Percentiles rank a stretch among this genome's conserved stretches.
Conservation (phyloP, 306 rosid genomes). For the Glycine latifolia region DNA sequence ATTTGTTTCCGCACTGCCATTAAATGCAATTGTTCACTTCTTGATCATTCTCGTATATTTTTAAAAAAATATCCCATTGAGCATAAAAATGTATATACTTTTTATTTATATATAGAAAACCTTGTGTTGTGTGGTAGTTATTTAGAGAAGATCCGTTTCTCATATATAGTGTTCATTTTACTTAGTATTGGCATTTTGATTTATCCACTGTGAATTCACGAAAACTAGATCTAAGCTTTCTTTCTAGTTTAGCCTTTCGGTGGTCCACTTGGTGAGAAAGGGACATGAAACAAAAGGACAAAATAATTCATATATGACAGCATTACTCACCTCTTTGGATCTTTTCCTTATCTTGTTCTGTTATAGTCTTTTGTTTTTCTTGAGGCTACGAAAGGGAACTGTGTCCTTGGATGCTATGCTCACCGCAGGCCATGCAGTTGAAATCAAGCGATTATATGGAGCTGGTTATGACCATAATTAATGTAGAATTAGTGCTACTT, state of each 20-base stretch:
- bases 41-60: background rate
- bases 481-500: background rate
- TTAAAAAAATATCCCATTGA: background rate
- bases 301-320: conserved; percentile 51
- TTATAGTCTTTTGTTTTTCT: conserved; percentile 35
- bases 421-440: background rate
- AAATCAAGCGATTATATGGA: conserved; percentile 16
- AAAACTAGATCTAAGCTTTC: conserved; percentile 19
- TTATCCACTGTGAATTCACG: conserved; percentile 48
- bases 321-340: conserved; percentile 27
- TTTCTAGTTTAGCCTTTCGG: conserved; percentile 45
- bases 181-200: conserved; percentile 9
- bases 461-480: background rate
- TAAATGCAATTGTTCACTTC: background rate
- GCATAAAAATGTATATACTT: background rate
- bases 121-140: background rate
- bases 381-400: background rate
- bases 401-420: conserved; percentile 56
- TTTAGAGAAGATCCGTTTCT: conserved; percentile 25
- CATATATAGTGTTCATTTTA: background rate
- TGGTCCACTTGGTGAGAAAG: conserved; percentile 45
- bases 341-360: conserved; percentile 18
- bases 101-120: background rate
- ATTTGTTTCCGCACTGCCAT: background rate
- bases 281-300: conserved; percentile 50